Evolutionary conservation across 1,139 yeast species (phyloP).

Genomic region (Geotrichum aggregatum): DNA sequence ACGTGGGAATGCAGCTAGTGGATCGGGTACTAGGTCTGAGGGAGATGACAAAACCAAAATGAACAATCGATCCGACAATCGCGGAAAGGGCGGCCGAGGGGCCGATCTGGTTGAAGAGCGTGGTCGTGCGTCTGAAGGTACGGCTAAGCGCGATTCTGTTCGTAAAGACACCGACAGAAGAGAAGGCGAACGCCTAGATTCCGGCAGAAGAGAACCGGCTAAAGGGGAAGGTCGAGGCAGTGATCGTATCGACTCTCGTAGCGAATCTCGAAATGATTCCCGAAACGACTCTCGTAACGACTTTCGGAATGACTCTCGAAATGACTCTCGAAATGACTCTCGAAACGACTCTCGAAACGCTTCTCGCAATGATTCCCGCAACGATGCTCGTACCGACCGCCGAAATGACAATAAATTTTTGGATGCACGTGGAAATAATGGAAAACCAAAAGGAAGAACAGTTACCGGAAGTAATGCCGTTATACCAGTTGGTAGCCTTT

Average conservation of each 20-base stretch:
- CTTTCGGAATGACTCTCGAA: background rate
- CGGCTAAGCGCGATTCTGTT: background rate
- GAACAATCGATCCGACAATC: background rate
- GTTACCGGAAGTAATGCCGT: conserved; percentile 14
- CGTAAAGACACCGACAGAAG: background rate
- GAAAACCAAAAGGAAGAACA: conserved; percentile 1
- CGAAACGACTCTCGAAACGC: background rate
- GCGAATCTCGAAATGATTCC: conserved; percentile 1
- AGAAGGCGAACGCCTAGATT: background rate
- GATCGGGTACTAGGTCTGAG: background rate
- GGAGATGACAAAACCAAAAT: background rate
- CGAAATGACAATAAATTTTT: background rate
- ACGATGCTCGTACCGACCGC: background rate
- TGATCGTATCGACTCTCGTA: too few species aligned
- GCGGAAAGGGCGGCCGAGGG: background rate
- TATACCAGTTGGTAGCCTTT: conserved; percentile 2
- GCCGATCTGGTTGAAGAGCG: background rate
- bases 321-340: background rate
- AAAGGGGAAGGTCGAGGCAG: background rate
- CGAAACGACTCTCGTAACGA: background rate
- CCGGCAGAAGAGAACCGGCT: background rate
- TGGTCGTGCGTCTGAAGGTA: conserved; percentile 1
- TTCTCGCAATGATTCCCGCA: background rate
- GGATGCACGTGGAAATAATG: background rate
- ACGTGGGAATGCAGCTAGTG: background rate